Conservation (phyloP, 148 eudicot species). For the Pharnaceum exiguum region DNA sequence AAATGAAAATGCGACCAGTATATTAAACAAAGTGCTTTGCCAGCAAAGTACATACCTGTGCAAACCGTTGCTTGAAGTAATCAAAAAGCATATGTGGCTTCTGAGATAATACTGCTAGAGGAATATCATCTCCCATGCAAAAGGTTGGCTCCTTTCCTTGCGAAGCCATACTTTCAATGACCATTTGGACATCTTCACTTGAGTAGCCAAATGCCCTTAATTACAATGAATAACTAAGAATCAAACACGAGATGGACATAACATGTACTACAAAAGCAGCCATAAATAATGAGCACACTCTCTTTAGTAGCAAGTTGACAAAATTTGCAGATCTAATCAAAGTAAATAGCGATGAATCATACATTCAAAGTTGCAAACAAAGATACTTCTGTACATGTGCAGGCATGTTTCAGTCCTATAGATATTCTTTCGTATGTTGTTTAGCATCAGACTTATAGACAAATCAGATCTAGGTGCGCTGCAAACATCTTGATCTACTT, state of each 20-base stretch:
- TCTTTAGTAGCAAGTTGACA: too few species aligned
- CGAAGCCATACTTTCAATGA: constrained; percentile 92
- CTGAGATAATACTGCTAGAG: constrained; percentile 81
- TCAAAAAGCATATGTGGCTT: constrained; percentile 88
- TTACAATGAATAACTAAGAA: constrained; percentile 15
- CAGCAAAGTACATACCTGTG: constrained; percentile 63
- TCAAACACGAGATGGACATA: background rate
- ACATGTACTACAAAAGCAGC: background rate
- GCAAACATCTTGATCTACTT: too few species aligned
- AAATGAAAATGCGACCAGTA: too few species aligned
- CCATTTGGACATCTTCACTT: constrained; percentile 99
- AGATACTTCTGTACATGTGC: too few species aligned
- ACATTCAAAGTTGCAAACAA: too few species aligned
- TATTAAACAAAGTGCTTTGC: too few species aligned
- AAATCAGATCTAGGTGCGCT: too few species aligned
- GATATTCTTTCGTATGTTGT: too few species aligned
- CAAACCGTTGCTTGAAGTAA: constrained; percentile 98
- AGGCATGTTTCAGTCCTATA: too few species aligned
- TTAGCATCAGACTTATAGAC: too few species aligned
- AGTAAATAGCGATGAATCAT: too few species aligned
- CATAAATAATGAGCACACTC: background rate
- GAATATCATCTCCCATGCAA: constrained; percentile 99
- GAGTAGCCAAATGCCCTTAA: constrained; percentile 99
- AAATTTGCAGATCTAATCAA: too few species aligned
- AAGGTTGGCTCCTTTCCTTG: constrained; percentile 99